Conservation (phyloP, 495 filamentous ascomycete species). For the Neurospora tetrasperma region DNA sequence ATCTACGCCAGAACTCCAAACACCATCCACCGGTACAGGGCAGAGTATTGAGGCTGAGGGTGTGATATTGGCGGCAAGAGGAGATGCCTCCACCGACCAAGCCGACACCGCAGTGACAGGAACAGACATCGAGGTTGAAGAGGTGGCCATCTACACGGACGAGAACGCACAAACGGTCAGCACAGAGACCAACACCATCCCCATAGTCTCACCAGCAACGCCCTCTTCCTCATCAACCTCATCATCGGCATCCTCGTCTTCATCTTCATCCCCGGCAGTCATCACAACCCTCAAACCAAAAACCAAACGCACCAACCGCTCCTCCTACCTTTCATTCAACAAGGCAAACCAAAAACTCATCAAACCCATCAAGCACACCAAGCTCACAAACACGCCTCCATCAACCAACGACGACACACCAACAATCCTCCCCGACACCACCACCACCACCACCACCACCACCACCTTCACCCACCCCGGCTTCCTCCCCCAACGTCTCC, state of each 20-base stretch:
- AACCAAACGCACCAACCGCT: neutral
- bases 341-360: neutral
- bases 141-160: neutral
- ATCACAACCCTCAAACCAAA: neutral
- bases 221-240: neutral
- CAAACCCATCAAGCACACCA: neutral
- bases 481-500: conserved; percentile 18
- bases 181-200: neutral
- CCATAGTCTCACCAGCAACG: neutral
- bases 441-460: neutral
- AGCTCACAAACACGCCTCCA: neutral
- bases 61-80: neutral
- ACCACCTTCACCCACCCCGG: neutral
- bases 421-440: neutral
- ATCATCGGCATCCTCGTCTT: neutral
- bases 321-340: neutral
- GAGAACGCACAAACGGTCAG: neutral
- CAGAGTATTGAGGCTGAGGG: neutral
- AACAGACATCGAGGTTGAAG: neutral
- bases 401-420: neutral
- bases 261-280: neutral
- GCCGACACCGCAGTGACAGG: neutral
- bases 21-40: neutral
- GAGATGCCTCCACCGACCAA: neutral
- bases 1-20: neutral